Evolutionary conservation across 2,329 filamentous ascomycete species (phyloP).

Genomic region (Alternaria infectoria): DNA sequence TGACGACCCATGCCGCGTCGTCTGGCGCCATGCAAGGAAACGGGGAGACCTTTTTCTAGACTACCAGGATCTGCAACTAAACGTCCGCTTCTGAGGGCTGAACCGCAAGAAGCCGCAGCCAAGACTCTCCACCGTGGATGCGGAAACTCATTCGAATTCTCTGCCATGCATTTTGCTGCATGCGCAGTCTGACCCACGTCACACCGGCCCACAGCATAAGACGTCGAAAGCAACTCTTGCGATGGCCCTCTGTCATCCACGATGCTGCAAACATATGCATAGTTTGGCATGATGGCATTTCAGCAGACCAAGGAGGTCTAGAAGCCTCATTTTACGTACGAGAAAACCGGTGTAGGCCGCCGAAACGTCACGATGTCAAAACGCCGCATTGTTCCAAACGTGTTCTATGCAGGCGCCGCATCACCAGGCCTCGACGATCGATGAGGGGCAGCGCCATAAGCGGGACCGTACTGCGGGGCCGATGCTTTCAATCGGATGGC

Average conservation of each 20-base stretch:
- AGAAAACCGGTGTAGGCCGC: constrained; percentile 10
- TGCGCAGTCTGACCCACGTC: constrained; percentile 20
- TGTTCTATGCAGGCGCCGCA: constrained; percentile 22
- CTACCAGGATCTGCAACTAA: constrained; percentile 31
- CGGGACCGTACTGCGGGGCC: constrained; percentile 23
- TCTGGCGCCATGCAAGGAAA: constrained; percentile 30
- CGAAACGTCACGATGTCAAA: constrained; percentile 37
- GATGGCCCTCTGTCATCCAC: not conserved
- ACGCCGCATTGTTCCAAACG: constrained; percentile 19
- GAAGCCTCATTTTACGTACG: constrained; percentile 32
- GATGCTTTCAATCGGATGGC: constrained; percentile 24
- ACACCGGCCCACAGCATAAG: constrained; percentile 14
- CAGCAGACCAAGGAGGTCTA: constrained; percentile 10
- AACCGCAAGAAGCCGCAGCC: constrained; percentile 35
- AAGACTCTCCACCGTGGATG: constrained; percentile 22
- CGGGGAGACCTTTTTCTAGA: constrained; percentile 32
- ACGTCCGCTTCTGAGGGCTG: constrained; percentile 18
- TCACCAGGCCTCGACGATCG: constrained; percentile 38
- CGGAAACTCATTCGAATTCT: constrained; percentile 20
- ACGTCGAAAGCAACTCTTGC: not conserved
- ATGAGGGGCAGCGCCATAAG: constrained; percentile 22
- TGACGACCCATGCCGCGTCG: constrained; percentile 18
- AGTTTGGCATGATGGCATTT: constrained; percentile 30
- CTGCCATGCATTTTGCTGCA: constrained; percentile 15
- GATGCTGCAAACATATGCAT: constrained; percentile 5